Evolutionary conservation across 805 yeast genomes (phyloP), one percentile per base, ranked within the genome.

Genomic region (Hanseniaspora vineae): DNA sequence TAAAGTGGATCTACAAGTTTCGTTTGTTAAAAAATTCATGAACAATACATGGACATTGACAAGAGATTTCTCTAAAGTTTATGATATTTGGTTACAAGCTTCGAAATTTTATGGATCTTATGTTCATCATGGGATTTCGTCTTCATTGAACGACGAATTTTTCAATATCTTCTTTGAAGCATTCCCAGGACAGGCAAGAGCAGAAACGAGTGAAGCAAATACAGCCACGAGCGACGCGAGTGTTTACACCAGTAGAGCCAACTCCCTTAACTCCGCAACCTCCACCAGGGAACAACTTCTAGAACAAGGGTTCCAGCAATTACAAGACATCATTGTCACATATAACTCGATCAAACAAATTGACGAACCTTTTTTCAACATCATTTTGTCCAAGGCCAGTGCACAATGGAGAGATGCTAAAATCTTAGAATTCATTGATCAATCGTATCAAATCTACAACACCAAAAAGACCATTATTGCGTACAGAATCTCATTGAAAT

Each of bases 281-380:
- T 23, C 29, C 4, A 23, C 29, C 29, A 23, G 29, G 29, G 29
- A 23, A 23, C 29, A 23, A 23, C 29, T 23, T 23, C 8, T 23
- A 23, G 67, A 51, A 9, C 76, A 76, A 52, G 82, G 87, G 4
- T 75, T 80, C 55, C 59, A 58, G 46, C 71, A 75, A 54, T 72
- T 86, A 54, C 75, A 76, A 57, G 69, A 73, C 44, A 60, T 83
- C 46, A 77, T 84, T 50, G 61, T 70, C 15, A 67, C 71, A 33
- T 81, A 82, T 59, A 71, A 77, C 45, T 69, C 69, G 44, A 68
- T 78, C 51, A 77, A 77, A 56, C 69, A 74, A 19, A 71, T 81
- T 48, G 90, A 84, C 61, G 90, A 84, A 61, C 81, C 85, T n/a
- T 84, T 86, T 58, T 75, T 86, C 62, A 86, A 85, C 62, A 84